Evolutionary conservation across 208 protist genomes (phyloP).

Genomic region (Trypanosoma congolense): DNA sequence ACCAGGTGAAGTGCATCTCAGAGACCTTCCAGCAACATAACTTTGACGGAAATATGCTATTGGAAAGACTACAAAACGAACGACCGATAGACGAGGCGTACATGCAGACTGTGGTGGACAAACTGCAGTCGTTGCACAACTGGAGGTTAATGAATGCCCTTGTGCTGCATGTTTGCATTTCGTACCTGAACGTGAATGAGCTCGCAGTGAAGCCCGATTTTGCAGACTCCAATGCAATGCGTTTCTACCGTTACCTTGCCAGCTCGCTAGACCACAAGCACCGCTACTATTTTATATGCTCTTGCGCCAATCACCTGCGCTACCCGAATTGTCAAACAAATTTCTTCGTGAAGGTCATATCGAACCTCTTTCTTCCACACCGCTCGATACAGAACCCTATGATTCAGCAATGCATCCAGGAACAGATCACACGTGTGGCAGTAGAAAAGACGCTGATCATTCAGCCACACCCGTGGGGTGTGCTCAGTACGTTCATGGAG

Average conservation of each 20-base stretch:
- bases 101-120: constrained; percentile 22
- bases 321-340: constrained; percentile 99
- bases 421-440: constrained; percentile 95
- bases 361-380: constrained; percentile 94
- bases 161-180: constrained; percentile 94
- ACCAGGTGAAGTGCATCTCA: constrained; percentile 84
- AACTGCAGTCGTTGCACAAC: constrained; percentile 70
- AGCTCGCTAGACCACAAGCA: constrained; percentile 88
- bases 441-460: constrained; percentile 97
- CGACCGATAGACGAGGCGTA: constrained; percentile 39
- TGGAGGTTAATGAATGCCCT: constrained; percentile 94
- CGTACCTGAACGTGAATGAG: constrained; percentile 41
- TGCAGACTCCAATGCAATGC: constrained; percentile 85
- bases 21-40: constrained; percentile 41
- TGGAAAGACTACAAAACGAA: constrained; percentile 39
- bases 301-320: constrained; percentile 98
- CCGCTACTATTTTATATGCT: constrained; percentile 96
- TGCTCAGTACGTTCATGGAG: constrained; percentile 99
- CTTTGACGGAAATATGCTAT: constrained; percentile 35
- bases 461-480: constrained; percentile 98
- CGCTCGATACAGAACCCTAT: constrained; percentile 30
- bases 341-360: constrained; percentile 97
- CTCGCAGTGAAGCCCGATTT: constrained; percentile 24
- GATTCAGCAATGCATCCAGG: constrained; percentile 90
- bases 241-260: constrained; percentile 94